These are phyloP conservation scores for Colletotrichum eremochloae DNA, from an alignment of 2,329 filamentous ascomycete species.

Conservation along the genomic window DNA sequence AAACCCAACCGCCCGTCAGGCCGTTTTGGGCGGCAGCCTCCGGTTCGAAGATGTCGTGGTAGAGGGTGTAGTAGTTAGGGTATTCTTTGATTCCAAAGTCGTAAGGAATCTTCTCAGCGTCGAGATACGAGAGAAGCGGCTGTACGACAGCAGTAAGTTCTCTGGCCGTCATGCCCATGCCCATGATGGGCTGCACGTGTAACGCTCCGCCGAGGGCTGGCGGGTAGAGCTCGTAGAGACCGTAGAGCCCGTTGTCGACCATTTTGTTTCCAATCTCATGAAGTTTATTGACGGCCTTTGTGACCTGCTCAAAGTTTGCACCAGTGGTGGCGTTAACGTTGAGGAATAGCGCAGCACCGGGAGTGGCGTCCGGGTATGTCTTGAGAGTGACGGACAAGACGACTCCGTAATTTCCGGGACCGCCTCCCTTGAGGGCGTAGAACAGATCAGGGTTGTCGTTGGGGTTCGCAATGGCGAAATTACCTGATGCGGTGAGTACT, in stretches of 20 bases:
- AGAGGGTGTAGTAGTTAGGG: constrained; percentile 37
- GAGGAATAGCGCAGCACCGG: constrained; percentile 31
- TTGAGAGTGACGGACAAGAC: constrained; percentile 67
- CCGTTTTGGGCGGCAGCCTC: constrained; percentile 41
- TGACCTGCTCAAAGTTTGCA: constrained; percentile 30
- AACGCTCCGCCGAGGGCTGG: constrained; percentile 27
- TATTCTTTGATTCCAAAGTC: constrained; percentile 30
- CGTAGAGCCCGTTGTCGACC: constrained; percentile 40
- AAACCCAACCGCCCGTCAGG: constrained; percentile 42
- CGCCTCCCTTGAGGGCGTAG: constrained; percentile 69
- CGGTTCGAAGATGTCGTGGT: constrained; percentile 40
- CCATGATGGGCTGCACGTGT: constrained; percentile 43
- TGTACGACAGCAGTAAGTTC: constrained; percentile 31
- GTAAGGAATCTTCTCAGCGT: constrained; percentile 35
- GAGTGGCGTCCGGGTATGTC: constrained; percentile 54
- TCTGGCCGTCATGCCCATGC: constrained; percentile 41
- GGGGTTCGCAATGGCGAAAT: constrained; percentile 59
- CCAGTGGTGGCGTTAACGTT: constrained; percentile 40
- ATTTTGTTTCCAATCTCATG: constrained; percentile 36
- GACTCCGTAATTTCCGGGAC: constrained; percentile 65
- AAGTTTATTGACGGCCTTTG: constrained; percentile 35
- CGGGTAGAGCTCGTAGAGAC: constrained; percentile 40
- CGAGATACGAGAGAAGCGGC: constrained; percentile 34
- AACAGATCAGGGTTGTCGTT: constrained; percentile 65
- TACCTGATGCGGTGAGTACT: constrained; percentile 61